Base-by-base conservation (phyloP, 2,329 filamentous ascomycete genomes). In the Monosporascus sp. region DNA sequence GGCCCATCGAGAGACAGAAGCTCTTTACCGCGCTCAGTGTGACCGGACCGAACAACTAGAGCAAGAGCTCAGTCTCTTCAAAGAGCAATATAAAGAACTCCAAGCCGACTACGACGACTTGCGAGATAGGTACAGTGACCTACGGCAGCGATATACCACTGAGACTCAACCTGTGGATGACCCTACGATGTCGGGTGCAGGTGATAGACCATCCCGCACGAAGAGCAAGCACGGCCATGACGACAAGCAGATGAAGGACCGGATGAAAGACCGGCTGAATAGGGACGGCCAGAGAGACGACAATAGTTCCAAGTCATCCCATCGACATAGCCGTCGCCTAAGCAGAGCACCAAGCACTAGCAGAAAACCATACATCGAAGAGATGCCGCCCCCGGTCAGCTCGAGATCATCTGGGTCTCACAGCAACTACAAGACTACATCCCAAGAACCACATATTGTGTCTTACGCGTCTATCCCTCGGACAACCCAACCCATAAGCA, bases 351-450 rank as follows among this genome's bases (percentile, higher is more conserved):
- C 50, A 3, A 40, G 54, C 37, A 46, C 55, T 9, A 48, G 44
- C 46, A 57, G 52, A 41, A 58, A 51, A 24, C 57, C 58, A 47
- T 63, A 63, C 41, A 59, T 63, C 41, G 60, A 63, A 45, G 53
- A 48, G 41, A 56, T 58, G 55, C 56, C 57, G n/a, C 48, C 52
- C 14, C 37, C 48, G 26, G 38, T 58, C 17, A 53, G 51, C 24
- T 45, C 54, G 17, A 40, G 26, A 26, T 43, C 53, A 9, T 26
- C 28, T 15, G 55, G 53, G 38, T 48, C 58, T 40, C 48, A 51
- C 2, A 49, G 37, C 5, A 52, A 59, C 40, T 62, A 60, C 48
- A 56, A 44, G 8, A 53, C 52, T 5, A 24, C 50, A 6, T 24
- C 51, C 38, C 18, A 40, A 3, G 51, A 53, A 6, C 31, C 24